Evolutionary conservation across 176 grass and related monocot genomes (phyloP).

Genomic region (Rhipidocladum racemiflorum): DNA sequence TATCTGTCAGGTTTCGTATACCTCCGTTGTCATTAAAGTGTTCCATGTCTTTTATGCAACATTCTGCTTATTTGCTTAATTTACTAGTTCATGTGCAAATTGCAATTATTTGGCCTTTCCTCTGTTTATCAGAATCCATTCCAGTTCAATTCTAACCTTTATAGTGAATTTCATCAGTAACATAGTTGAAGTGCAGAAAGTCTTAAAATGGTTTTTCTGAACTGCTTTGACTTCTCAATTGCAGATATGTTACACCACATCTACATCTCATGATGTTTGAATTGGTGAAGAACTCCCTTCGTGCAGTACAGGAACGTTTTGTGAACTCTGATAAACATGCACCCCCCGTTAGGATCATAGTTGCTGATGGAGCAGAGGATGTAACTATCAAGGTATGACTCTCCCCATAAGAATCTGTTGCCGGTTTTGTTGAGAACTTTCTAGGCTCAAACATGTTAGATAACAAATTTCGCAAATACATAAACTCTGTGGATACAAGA

Average conservation of each 20-base stretch:
- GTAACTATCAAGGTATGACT: constrained; percentile 87
- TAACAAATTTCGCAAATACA: not conserved
- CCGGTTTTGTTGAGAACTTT: not conserved
- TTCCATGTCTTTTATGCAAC: not conserved
- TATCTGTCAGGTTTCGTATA: not conserved
- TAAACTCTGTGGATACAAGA: not conserved
- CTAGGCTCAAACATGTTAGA: not conserved
- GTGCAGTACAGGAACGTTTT: constrained; percentile 91
- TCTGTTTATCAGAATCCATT: not conserved
- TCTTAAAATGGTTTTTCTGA: constrained; percentile 10
- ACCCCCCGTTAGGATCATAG: constrained; percentile 85
- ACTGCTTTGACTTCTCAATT: constrained; percentile 8
- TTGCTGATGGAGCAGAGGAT: constrained; percentile 91
- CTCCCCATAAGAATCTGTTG: not conserved
- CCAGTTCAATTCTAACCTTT: not conserved
- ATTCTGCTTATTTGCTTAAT: not conserved
- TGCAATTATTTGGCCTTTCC: not conserved
- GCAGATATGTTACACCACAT: constrained; percentile 80
- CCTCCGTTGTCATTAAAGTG: not conserved
- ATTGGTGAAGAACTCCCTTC: constrained; percentile 89
- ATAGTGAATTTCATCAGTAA: not conserved
- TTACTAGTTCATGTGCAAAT: not conserved
- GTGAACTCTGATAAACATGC: constrained; percentile 79
- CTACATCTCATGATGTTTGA: constrained; percentile 97
- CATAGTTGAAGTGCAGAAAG: not conserved